A percentile compares a stretch with the other conserved stretches of the same genome.
Conservation (phyloP, 1,284 basidiomycete species). For the Tylopilus sp. region DNA sequence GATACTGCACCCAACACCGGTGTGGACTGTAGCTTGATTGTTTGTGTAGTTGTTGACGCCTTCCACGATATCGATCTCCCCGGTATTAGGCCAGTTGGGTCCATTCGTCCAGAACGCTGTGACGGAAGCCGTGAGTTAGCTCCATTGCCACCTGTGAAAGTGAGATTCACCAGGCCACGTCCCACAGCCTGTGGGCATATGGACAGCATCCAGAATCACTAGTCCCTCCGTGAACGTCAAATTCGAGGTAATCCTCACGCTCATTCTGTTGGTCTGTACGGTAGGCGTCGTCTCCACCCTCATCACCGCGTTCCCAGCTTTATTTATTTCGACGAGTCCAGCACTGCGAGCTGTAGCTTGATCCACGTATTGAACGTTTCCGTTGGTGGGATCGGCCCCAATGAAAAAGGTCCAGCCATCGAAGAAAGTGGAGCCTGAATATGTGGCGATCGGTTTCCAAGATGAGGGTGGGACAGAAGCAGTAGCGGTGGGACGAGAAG, state of each 20-base stretch:
- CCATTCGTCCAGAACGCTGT: constrained; percentile 55
- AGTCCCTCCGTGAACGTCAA: constrained; percentile 58
- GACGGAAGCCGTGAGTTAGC: constrained; percentile 13
- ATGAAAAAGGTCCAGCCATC: constrained; percentile 77
- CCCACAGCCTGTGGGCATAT: constrained; percentile 89
- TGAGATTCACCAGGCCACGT: constrained; percentile 67
- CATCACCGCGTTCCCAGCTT: constrained; percentile 74
- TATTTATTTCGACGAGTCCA: constrained; percentile 58
- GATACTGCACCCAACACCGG: constrained; percentile 66
- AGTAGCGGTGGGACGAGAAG: constrained; percentile 16
- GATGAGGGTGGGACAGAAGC: constrained; percentile 29
- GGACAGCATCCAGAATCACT: constrained; percentile 78
- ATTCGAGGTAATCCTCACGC: constrained; percentile 73
- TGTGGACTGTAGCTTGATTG: constrained; percentile 81
- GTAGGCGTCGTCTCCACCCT: constrained; percentile 75
- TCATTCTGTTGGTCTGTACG: constrained; percentile 63
- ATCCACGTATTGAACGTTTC: constrained; percentile 58
- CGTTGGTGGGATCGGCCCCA: constrained; percentile 75
- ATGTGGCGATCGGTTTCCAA: constrained; percentile 37
- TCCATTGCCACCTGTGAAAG: constrained; percentile 26
- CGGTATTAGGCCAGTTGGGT: constrained; percentile 68
- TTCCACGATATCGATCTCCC: constrained; percentile 88
- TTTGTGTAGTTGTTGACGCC: constrained; percentile 74
- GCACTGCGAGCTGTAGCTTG: constrained; percentile 48
- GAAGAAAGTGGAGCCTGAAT: constrained; percentile 68